These are phyloP conservation scores for Vanderwaltozyma tropicalis DNA, from an alignment of 805 yeast genomes.

Conservation along the genomic window DNA sequence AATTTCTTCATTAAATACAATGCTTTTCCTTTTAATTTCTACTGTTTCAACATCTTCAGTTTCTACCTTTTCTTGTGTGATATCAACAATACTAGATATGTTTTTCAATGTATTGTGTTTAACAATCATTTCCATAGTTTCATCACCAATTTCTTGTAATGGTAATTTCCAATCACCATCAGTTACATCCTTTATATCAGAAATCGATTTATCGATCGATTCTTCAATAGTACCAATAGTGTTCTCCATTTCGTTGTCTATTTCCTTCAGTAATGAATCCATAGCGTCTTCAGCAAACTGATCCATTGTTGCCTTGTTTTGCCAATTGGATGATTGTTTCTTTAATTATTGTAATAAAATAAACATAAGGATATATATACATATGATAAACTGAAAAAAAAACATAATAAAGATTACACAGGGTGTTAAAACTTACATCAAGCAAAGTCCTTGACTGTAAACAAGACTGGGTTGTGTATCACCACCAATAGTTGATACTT, in stretches of 20 bases:
- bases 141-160: constrained; percentile 24
- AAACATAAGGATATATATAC: not conserved
- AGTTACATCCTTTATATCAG: not conserved
- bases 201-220: not conserved
- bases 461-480: not conserved
- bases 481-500: too few species aligned
- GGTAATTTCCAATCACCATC: constrained; percentile 13
- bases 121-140: constrained; percentile 26
- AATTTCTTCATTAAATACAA: constrained; percentile 1
- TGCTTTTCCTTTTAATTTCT: constrained; percentile 1
- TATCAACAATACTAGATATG: not conserved
- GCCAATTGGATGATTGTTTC: not conserved
- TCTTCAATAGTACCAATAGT: constrained; percentile 4
- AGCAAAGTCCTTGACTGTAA: not conserved
- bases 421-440: too few species aligned
- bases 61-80: not conserved
- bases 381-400: not conserved
- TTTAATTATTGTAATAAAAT: not conserved
- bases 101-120: constrained; percentile 16
- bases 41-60: not conserved
- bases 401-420: too few species aligned
- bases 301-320: not conserved
- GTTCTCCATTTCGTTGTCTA: constrained; percentile 22
- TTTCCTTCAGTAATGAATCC: constrained; percentile 23
- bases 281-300: constrained; percentile 15